Base-by-base conservation (phyloP, 2,329 filamentous ascomycete genomes). In the Ophiosphaerella korrae region DNA sequence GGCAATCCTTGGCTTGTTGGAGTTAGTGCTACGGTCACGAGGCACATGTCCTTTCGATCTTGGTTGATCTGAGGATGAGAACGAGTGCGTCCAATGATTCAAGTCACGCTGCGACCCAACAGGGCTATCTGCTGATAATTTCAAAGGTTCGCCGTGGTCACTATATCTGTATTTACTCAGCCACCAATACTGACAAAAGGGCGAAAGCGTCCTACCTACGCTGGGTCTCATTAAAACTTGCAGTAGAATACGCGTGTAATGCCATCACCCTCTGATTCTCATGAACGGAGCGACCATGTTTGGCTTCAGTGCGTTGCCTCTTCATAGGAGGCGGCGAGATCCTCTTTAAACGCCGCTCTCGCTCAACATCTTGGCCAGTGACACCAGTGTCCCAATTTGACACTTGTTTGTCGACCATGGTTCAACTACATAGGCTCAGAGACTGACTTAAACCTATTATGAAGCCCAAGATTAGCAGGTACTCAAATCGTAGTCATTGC, bases 311-410 rank as follows among this genome's bases (percentile, higher is more conserved):
- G 18, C 61, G 57, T 39, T 57, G 57, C 31, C 63, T 61, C 44
- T 60, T 67, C 32, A 64, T 35, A 18, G 59, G 65, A 3, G 63
- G 65, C 21, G 65, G 65, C 33, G 65, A 67, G 53, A 68, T 62
- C 23, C 24, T 42, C 33, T 13, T n/a, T 12, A 41, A 42, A 29
- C 9, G 21, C n/a, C 43, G 14, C 42, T 32, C 51, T 43, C 24
- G 41, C 9, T 35, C 23, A 24, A 16, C 32, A 29, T 45, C 35
- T 14, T 18, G n/a, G 23, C 18, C 12, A 33, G 31, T 1, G 13
- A 7, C 18, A 32, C 42, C 24, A 31, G 8, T 7, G 6, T 21
- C 7, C n/a, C 41, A 6, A 12, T 18, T 29, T 3, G 12, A 3
- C 12, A 21, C 4, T 34, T 11, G 32, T 24, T 3, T n/a, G 14